These are phyloP conservation scores for Rhizopogon vesiculosus DNA, from an alignment of 768 basidiomycete species.

Conservation along the genomic window DNA sequence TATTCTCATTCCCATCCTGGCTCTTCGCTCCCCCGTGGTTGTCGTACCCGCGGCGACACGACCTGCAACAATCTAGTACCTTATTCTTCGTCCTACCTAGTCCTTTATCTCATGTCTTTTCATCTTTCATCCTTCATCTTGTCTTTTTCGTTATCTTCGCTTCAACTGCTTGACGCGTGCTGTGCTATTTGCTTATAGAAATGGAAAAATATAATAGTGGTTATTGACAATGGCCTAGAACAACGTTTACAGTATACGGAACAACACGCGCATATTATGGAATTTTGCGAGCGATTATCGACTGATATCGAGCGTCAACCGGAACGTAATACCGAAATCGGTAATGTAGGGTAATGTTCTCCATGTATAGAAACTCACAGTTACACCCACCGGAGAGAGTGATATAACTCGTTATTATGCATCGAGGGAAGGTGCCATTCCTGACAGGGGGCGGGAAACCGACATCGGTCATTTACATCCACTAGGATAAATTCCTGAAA, in stretches of 20 bases:
- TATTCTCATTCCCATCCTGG: not conserved
- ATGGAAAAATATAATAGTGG: not conserved
- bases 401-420: too few relatives aligned
- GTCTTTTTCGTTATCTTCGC: not conserved
- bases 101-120: not conserved
- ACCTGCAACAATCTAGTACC: not conserved
- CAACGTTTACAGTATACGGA: too few relatives aligned
- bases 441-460: too few relatives aligned
- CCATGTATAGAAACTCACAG: not conserved
- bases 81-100: not conserved
- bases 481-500: too few relatives aligned
- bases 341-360: slow-evolving; percentile 1
- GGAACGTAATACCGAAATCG: not conserved
- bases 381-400: too few relatives aligned
- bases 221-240: not conserved
- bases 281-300: not conserved
- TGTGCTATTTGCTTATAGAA: not conserved
- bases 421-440: too few relatives aligned
- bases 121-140: not conserved
- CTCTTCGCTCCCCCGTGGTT: not conserved
- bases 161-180: not conserved
- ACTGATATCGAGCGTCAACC: not conserved
- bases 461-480: too few relatives aligned
- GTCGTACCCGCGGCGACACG: not conserved
- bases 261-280: not conserved